Evolutionary conservation across 306 rosid genomes (phyloP).

Genomic region (Phaseolus lunatus): DNA sequence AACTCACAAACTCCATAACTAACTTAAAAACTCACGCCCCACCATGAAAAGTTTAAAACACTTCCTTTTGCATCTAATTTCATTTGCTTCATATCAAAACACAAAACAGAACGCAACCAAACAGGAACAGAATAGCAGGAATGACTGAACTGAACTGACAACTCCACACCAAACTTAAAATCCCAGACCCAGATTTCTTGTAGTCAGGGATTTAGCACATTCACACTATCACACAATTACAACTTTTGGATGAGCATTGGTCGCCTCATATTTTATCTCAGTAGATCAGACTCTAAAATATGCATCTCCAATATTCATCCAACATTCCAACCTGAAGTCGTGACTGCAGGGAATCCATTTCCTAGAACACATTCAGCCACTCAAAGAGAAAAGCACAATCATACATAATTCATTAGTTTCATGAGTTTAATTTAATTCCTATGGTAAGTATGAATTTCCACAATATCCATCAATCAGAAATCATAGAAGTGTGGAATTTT

Average conservation of each 20-base stretch:
- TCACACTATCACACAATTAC: not conserved
- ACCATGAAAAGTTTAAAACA: not conserved
- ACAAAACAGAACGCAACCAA: not conserved
- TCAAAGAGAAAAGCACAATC: not conserved
- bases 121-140: not conserved
- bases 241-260: not conserved
- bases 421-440: not conserved
- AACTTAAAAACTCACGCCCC: not conserved
- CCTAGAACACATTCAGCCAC: not conserved
- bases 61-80: not conserved
- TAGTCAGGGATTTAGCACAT: not conserved
- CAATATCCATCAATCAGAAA: not conserved
- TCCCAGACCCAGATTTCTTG: not conserved
- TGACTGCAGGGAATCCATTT: not conserved
- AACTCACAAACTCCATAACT: not conserved
- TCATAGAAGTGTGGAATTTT: not conserved
- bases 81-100: not conserved
- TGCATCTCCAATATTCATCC: not conserved
- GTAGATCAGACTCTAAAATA: not conserved
- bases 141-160: not conserved
- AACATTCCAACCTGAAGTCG: not conserved
- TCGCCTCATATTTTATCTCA: not conserved
- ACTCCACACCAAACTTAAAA: not conserved
- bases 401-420: not conserved
- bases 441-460: not conserved